phyloP scores from a whole-genome alignment of 768 basidiomycete genomes.

The Galerina sulciceps region DNA sequence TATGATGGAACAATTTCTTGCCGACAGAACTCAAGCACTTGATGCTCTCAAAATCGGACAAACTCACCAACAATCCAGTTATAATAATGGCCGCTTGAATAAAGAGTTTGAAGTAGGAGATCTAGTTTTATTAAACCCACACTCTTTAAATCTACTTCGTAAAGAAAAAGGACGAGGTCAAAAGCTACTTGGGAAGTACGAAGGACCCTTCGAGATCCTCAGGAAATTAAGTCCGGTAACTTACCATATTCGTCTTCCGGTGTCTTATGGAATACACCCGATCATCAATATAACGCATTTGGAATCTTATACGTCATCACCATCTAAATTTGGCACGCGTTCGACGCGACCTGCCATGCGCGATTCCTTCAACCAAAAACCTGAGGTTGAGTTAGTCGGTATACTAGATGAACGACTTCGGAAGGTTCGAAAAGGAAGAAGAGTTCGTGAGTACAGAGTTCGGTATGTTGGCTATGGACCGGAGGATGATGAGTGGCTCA shows the following conservation, averaged over 20 bases:
- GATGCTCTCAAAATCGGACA: slow-evolving; percentile 20
- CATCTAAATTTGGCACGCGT: slow-evolving; percentile 23
- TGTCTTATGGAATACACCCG: slow-evolving; percentile 32
- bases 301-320: slow-evolving; percentile 25
- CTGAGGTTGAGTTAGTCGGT: slow-evolving; percentile 4
- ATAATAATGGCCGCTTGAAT: slow-evolving; percentile 18
- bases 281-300: slow-evolving; percentile 37
- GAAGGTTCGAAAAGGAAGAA: not conserved
- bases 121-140: slow-evolving; percentile 28
- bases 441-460: slow-evolving; percentile 16
- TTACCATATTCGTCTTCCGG: slow-evolving; percentile 32
- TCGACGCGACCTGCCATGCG: not conserved
- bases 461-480: slow-evolving; percentile 26
- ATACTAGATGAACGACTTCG: slow-evolving; percentile 5
- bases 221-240: slow-evolving; percentile 29
- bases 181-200: slow-evolving; percentile 31
- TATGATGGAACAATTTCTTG: slow-evolving; percentile 13
- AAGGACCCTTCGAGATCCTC: slow-evolving; percentile 34
- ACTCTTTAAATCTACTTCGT: slow-evolving; percentile 21
- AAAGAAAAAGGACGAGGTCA: slow-evolving; percentile 27
- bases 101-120: slow-evolving; percentile 32
- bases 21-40: slow-evolving; percentile 6
- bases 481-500: slow-evolving; percentile 27
- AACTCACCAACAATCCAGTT: slow-evolving; percentile 9
- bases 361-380: slow-evolving; percentile 1